Evolutionary conservation across 257 asterid species (phyloP).

Genomic region (Asclepias syriaca): DNA sequence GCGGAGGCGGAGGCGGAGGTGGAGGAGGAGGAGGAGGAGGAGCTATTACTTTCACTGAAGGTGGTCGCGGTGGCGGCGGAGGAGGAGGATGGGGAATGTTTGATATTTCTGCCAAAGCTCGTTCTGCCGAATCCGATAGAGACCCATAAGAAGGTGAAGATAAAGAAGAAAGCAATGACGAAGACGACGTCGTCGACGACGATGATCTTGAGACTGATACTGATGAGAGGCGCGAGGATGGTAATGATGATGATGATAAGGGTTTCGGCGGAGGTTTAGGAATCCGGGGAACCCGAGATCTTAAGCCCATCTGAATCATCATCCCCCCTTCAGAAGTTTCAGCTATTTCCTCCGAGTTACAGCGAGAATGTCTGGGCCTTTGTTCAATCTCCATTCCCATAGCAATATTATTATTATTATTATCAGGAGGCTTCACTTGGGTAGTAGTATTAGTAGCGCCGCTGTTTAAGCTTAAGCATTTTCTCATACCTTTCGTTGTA

Average conservation of each 20-base stretch:
- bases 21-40: conserved; percentile 31
- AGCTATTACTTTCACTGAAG: conserved; percentile 3
- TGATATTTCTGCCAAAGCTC: conserved; percentile 64
- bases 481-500: conserved; percentile 39
- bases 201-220: conserved; percentile 27
- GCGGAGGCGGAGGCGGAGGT: conserved; percentile 14
- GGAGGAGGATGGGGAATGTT: conserved; percentile 35
- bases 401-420: conserved; percentile 5
- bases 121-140: conserved; percentile 56
- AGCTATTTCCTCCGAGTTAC: conserved; percentile 46
- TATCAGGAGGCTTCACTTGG: conserved; percentile 30
- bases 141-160: conserved; percentile 60
- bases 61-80: not conserved
- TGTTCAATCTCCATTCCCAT: conserved; percentile 30
- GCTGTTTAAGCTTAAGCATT: conserved; percentile 27
- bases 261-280: conserved; percentile 96
- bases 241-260: conserved; percentile 26
- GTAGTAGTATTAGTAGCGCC: not conserved
- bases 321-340: conserved; percentile 43
- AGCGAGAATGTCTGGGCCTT: conserved; percentile 40
- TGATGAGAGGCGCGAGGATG: conserved; percentile 37
- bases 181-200: conserved; percentile 16
- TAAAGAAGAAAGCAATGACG: conserved; percentile 31
- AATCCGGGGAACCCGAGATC: conserved; percentile 70
- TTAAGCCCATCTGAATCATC: conserved; percentile 42